Percentiles rank a stretch among this genome's conserved stretches.
These are phyloP conservation scores for Chernovozyma aurita DNA, from an alignment of 1,139 yeast species.

Conservation along the genomic window DNA sequence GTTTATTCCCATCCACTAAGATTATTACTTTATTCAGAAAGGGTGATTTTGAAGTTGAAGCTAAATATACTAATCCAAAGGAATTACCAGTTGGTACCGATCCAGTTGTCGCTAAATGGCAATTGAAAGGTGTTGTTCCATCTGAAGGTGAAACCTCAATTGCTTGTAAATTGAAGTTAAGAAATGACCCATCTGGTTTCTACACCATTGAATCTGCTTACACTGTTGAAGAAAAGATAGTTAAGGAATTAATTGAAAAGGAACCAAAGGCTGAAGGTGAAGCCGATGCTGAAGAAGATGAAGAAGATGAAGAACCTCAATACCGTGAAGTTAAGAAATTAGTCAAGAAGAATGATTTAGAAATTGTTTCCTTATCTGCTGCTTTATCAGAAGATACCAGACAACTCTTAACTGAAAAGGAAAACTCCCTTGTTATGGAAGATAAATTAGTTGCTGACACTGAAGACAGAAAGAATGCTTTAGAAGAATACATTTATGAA, in stretches of 20 bases:
- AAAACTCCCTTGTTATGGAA: constrained; percentile 76
- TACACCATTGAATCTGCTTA: constrained; percentile 92
- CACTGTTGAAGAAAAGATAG: constrained; percentile 87
- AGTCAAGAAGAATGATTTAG: constrained; percentile 84
- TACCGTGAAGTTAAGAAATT: constrained; percentile 88
- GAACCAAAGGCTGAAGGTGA: constrained; percentile 51
- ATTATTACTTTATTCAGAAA: constrained; percentile 90
- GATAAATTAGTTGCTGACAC: constrained; percentile 98
- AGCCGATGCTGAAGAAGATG: constrained; percentile 35
- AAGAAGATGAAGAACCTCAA: constrained; percentile 67
- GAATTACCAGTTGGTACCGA: constrained; percentile 72
- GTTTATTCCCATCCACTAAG: constrained; percentile 91
- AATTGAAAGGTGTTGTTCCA: constrained; percentile 78
- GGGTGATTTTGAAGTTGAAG: constrained; percentile 82
- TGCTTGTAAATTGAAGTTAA: constrained; percentile 87
- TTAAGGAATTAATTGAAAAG: constrained; percentile 75
- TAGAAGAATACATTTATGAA: constrained; percentile 97
- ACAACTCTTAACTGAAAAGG: constrained; percentile 69
- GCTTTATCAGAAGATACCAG: constrained; percentile 60
- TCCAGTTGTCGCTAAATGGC: constrained; percentile 76
- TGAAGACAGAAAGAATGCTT: constrained; percentile 96
- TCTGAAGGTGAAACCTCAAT: constrained; percentile 72
- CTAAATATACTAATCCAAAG: constrained; percentile 74
- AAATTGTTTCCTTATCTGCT: constrained; percentile 51
- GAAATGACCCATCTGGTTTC: constrained; percentile 96